Base-by-base conservation (phyloP, 441 rosid genomes). In the Jatropha multifida region DNA sequence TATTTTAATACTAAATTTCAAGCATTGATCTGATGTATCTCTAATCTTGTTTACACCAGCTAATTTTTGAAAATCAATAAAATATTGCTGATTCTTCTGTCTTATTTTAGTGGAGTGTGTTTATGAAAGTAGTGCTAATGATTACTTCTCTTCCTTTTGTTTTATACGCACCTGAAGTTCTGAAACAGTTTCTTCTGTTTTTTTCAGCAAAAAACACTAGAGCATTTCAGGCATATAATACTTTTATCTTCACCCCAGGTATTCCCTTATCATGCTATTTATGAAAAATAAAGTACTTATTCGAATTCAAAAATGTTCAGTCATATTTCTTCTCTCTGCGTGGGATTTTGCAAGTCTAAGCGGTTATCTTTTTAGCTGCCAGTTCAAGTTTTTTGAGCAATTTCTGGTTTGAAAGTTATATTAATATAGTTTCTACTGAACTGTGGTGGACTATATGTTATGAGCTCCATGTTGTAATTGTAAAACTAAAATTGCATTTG, bases 221-320 rank as follows among this genome's bases (percentile, higher is more conserved):
- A 90, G 70, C 83, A 84, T 71, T 93, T 93, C 86, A 87, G 74
- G 80, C 80, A 89, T 70, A 80, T 89, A 73, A 69, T 93, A 78
- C 92, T 93, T 69, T 71, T 93, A 8, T 90, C 96, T 7, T 91
- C 98, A 0, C 96, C 98, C 63, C 98, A 90, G 97, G 97, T 93
- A 83, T 32, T 68, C 38, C 46, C 27, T 73, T 32, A 23, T 9
- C 40, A 18, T n/a, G 17, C 23, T 51, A 38, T 37, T 26, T 51
- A 37, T 56, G 61, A 56, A 56, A 56, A 56, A 8, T 20, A 56
- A 20, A 55, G 5, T 55, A 8, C 61, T 56, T n/a, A 1, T 6
- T 20, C 10, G 3, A 56, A n/a, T 56, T 56, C 26, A 7, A 20
- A 52, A 56, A 18, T 56, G 4, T 56, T 56, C 17, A 14, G 61